phyloP scores from a whole-genome alignment of 805 yeast genomes.

The Cyberlindnera amylophila region DNA sequence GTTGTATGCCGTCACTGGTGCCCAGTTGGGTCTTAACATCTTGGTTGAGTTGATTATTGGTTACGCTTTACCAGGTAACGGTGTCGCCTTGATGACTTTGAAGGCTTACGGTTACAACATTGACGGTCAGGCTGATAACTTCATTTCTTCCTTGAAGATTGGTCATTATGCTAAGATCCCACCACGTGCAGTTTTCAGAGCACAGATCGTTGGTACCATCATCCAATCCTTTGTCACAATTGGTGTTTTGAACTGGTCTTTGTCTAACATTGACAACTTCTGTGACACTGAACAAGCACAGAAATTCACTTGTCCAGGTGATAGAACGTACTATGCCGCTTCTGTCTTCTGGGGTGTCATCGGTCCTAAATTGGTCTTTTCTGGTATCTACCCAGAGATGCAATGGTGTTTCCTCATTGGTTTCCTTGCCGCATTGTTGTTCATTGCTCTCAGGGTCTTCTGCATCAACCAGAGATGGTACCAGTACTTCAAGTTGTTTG shows the following conservation, averaged over 20 bases:
- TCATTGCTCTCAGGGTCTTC: conserved; percentile 27
- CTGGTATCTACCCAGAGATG: conserved; percentile 55
- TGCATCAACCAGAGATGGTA: conserved; percentile 18
- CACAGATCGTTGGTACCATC: conserved; percentile 34
- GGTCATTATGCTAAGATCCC: conserved; percentile 56
- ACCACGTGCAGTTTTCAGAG: conserved; percentile 54
- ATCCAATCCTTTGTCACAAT: conserved; percentile 28
- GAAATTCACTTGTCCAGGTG: conserved; percentile 39
- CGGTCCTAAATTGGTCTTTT: conserved; percentile 53
- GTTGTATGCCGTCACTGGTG: conserved; percentile 46
- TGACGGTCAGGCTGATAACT: conserved; percentile 61
- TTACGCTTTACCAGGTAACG: conserved; percentile 48
- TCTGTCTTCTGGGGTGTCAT: conserved; percentile 51
- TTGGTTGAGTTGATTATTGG: conserved; percentile 55
- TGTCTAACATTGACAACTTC: conserved; percentile 31
- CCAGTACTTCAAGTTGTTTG: conserved; percentile 25
- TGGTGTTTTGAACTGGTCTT: conserved; percentile 35
- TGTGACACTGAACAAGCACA: conserved; percentile 35
- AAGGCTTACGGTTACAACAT: conserved; percentile 55
- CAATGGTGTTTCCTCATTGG: conserved; percentile 66
- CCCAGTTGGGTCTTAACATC: conserved; percentile 44
- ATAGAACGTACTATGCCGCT: conserved; percentile 37
- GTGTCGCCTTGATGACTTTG: conserved; percentile 47
- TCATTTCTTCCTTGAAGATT: conserved; percentile 40
- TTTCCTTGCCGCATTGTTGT: conserved; percentile 31